Conservation (phyloP, 2,329 filamentous ascomycete genomes). For the Aspergillus sp. region DNA sequence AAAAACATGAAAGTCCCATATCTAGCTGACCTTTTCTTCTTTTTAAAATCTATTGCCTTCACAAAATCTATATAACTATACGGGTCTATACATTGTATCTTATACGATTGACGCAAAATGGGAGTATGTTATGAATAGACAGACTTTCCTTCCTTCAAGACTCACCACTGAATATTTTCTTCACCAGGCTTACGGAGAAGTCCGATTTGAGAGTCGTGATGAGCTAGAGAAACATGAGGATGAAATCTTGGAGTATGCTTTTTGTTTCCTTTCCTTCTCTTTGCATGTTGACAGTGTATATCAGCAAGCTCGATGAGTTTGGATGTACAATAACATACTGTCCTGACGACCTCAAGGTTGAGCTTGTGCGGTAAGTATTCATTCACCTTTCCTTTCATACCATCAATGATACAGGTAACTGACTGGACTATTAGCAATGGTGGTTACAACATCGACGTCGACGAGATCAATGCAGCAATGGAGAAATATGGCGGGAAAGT, state of each 20-base stretch:
- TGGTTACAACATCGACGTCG: background rate
- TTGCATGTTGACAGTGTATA: background rate
- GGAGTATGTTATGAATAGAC: too few relatives aligned
- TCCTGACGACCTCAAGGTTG: background rate
- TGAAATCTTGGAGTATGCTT: constrained; percentile 12
- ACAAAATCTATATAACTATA: too few relatives aligned
- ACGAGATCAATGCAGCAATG: background rate
- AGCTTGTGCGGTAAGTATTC: background rate
- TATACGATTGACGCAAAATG: too few relatives aligned
- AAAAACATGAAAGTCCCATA: too few relatives aligned
- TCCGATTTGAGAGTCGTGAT: background rate
- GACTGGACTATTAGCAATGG: background rate
- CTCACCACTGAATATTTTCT: background rate
- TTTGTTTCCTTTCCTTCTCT: constrained; percentile 3
- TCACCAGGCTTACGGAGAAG: background rate
- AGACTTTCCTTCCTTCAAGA: background rate
- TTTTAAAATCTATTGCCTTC: too few relatives aligned
- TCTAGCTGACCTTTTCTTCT: too few relatives aligned
- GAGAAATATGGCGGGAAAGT: background rate
- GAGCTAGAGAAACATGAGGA: background rate
- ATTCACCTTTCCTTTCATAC: background rate
- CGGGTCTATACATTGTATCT: too few relatives aligned
- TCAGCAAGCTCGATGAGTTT: background rate
- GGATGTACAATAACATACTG: background rate
- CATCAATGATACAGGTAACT: background rate